These are phyloP conservation scores for Sphaerulina musiva DNA, from an alignment of 2,329 filamentous ascomycete genomes.

Conservation along the genomic window DNA sequence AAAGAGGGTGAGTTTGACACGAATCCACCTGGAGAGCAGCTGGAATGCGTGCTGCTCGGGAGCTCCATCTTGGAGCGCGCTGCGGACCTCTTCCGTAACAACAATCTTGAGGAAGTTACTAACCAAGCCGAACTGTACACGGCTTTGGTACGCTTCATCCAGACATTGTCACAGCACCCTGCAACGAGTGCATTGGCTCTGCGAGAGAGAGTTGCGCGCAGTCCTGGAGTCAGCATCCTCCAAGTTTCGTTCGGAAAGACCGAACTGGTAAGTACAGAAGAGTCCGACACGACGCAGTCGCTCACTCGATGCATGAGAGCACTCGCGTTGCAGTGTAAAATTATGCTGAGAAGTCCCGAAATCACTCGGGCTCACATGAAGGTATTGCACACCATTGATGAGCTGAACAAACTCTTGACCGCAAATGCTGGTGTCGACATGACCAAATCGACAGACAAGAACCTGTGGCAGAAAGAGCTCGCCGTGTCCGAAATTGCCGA, in stretches of 20 bases:
- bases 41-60: slow-evolving; percentile 34
- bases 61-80: slow-evolving; percentile 36
- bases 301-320: slow-evolving; percentile 28
- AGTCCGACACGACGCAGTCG: slow-evolving; percentile 20
- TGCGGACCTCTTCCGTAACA: slow-evolving; percentile 38
- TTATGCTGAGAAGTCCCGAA: slow-evolving; percentile 26
- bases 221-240: slow-evolving; percentile 34
- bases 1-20: slow-evolving; percentile 27
- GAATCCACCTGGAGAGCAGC: slow-evolving; percentile 25
- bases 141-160: slow-evolving; percentile 38
- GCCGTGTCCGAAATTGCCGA: slow-evolving; percentile 35
- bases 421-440: background rate
- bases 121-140: slow-evolving; percentile 35
- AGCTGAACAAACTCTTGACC: slow-evolving; percentile 7
- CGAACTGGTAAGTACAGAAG: slow-evolving; percentile 7
- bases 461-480: slow-evolving; percentile 30
- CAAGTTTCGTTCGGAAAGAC: slow-evolving; percentile 30
- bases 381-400: slow-evolving; percentile 10
- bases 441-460: slow-evolving; percentile 10
- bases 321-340: slow-evolving; percentile 31
- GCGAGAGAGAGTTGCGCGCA: slow-evolving; percentile 32
- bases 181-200: slow-evolving; percentile 33
- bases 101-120: slow-evolving; percentile 36
- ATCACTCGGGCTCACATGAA: slow-evolving; percentile 22
- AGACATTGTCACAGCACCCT: slow-evolving; percentile 31